These are phyloP conservation scores for Acanthamoeba royreba DNA, from an alignment of 208 protist species.

Conservation along the genomic window DNA sequence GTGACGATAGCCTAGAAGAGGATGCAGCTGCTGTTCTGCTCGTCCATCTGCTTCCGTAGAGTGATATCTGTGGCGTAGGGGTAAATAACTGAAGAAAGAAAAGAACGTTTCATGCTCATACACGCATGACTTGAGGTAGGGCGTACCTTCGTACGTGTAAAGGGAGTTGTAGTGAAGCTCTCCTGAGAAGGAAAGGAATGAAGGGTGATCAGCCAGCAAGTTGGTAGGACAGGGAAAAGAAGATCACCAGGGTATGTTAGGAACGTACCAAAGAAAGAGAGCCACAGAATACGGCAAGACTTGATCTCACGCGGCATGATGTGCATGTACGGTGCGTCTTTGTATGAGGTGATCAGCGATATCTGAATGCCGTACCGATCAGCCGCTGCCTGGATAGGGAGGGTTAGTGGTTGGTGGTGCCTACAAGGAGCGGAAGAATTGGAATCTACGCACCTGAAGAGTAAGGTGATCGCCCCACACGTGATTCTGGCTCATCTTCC, in stretches of 20 bases:
- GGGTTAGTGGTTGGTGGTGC: neutral
- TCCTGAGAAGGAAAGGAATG: neutral
- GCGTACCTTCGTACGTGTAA: constrained; percentile 7
- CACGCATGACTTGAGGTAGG: neutral
- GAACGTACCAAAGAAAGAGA: constrained; percentile 30
- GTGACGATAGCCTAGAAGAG: too few relatives aligned
- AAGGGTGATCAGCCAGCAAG: neutral
- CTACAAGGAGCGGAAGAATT: neutral
- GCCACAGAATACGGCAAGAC: constrained; percentile 45
- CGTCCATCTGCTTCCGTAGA: neutral
- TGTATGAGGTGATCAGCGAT: constrained; percentile 46
- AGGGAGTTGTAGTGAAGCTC: constrained; percentile 50
- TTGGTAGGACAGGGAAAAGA: neutral
- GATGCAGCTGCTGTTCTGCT: neutral
- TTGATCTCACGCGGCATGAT: constrained; percentile 46
- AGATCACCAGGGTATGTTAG: neutral
- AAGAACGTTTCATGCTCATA: neutral
- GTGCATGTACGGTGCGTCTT: constrained; percentile 27
- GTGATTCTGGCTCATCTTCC: constrained; percentile 26
- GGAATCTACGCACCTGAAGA: neutral
- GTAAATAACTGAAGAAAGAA: neutral
- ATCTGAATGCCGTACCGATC: constrained; percentile 46
- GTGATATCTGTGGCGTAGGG: neutral
- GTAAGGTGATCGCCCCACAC: constrained; percentile 39
- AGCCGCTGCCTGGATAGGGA: constrained; percentile 22